Conservation (phyloP, 805 yeast species). For the Yarrowia alimentaria region DNA sequence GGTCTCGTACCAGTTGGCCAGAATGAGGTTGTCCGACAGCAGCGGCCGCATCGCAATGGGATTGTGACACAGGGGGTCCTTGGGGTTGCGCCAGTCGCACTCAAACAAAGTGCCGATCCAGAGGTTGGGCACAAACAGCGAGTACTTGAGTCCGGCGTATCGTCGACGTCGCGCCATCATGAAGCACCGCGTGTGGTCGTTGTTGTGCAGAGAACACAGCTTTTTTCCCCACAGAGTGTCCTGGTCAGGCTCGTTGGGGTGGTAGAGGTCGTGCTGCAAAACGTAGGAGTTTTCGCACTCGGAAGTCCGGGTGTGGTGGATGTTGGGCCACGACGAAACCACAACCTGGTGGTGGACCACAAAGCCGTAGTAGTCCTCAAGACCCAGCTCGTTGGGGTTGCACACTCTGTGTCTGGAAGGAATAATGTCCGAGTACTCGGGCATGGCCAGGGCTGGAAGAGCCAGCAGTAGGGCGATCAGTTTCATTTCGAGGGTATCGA, state of each 20-base stretch:
- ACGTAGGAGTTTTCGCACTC: slow-evolving; percentile 28
- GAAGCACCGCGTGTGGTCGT: slow-evolving; percentile 29
- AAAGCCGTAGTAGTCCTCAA: slow-evolving; percentile 32
- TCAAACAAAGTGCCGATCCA: slow-evolving; percentile 35
- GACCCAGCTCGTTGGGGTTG: slow-evolving; percentile 30
- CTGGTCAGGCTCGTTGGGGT: slow-evolving; percentile 28
- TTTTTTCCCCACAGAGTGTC: slow-evolving; percentile 32
- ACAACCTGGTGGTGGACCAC: slow-evolving; percentile 32
- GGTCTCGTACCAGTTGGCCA: slow-evolving; percentile 30
- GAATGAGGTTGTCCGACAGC: slow-evolving; percentile 30
- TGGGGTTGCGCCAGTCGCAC: slow-evolving; percentile 29
- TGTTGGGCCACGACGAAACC: neutral
- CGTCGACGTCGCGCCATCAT: slow-evolving; percentile 32
- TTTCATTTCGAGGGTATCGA: neutral
- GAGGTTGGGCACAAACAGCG: slow-evolving; percentile 29
- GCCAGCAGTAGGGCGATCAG: neutral
- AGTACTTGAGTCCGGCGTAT: slow-evolving; percentile 20
- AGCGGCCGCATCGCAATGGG: slow-evolving; percentile 32
- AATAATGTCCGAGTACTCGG: slow-evolving; percentile 7
- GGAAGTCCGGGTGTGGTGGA: slow-evolving; percentile 30
- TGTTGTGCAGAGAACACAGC: slow-evolving; percentile 30
- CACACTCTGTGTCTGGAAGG: slow-evolving; percentile 29
- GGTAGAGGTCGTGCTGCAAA: slow-evolving; percentile 30
- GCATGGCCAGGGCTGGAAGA: neutral
- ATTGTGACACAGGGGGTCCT: slow-evolving; percentile 20